Percentiles rank a stretch among this genome's conserved stretches.
These are phyloP conservation scores for Hypomontagnella monticulosa DNA, from an alignment of 495 filamentous ascomycete species.

Conservation along the genomic window DNA sequence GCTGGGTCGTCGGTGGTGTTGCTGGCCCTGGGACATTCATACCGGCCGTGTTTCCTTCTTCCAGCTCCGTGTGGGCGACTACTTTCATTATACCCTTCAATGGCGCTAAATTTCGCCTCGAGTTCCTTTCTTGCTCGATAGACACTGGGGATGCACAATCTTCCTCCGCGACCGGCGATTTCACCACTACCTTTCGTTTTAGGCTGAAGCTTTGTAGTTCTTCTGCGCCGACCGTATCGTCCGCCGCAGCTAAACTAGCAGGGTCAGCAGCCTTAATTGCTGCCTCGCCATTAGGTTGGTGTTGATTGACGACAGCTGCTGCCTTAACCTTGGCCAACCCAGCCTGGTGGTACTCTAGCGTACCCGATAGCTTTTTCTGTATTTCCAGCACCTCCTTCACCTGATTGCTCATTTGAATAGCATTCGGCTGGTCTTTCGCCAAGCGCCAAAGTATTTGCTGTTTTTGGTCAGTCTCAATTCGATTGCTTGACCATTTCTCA, in stretches of 20 bases:
- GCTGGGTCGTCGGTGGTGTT: constrained; percentile 17
- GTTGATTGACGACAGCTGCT: not conserved
- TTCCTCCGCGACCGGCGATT: constrained; percentile 48
- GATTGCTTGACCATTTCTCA: constrained; percentile 40
- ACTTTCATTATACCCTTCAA: constrained; percentile 55
- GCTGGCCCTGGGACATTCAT: not conserved
- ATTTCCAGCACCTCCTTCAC: constrained; percentile 34
- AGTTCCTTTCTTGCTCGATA: constrained; percentile 51
- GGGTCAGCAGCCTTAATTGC: not conserved
- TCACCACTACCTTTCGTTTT: constrained; percentile 50
- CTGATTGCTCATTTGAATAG: constrained; percentile 27
- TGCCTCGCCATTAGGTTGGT: not conserved
- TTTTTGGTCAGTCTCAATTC: constrained; percentile 37
- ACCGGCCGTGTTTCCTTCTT: constrained; percentile 1
- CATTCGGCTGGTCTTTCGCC: constrained; percentile 28
- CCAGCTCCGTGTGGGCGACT: constrained; percentile 18
- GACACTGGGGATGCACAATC: constrained; percentile 41
- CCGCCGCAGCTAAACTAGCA: not conserved
- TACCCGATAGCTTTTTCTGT: constrained; percentile 38
- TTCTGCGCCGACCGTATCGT: not conserved
- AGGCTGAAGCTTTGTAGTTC: constrained; percentile 17
- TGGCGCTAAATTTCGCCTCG: constrained; percentile 43
- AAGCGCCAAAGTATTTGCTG: constrained; percentile 36
- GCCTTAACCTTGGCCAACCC: constrained; percentile 12
- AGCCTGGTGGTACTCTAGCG: constrained; percentile 33